phyloP scores from a whole-genome alignment of 1,139 yeast species.

The Eremothecium coryli region DNA sequence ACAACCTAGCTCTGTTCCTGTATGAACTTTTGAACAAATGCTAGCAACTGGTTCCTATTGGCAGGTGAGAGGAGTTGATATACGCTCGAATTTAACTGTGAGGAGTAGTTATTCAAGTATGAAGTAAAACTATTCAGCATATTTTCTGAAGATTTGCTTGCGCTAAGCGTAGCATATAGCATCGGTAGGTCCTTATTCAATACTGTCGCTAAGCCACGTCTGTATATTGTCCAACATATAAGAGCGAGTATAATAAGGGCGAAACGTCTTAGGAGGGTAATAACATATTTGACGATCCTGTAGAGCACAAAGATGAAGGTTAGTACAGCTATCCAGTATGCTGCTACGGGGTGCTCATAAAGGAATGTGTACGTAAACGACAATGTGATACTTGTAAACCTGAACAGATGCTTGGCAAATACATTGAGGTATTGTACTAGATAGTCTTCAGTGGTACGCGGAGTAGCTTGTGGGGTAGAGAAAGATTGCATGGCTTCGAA shows the following conservation, averaged over 20 bases:
- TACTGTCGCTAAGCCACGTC: background rate
- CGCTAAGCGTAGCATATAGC: background rate
- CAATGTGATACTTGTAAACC: background rate
- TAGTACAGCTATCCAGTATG: conserved; percentile 1
- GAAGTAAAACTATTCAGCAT: background rate
- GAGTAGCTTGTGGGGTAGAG: too few species aligned
- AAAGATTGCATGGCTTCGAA: too few species aligned
- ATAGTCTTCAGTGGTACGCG: too few species aligned
- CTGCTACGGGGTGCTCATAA: background rate
- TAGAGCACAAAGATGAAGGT: background rate
- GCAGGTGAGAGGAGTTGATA: background rate
- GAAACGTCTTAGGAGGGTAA: background rate
- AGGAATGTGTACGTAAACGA: background rate
- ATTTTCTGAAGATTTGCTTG: background rate
- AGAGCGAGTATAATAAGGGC: conserved; percentile 1
- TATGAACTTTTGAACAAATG: background rate
- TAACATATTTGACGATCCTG: background rate
- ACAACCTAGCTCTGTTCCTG: background rate
- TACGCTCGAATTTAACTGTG: background rate
- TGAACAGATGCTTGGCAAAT: too few species aligned
- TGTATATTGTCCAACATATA: background rate
- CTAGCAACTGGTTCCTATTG: background rate
- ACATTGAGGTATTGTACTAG: too few species aligned
- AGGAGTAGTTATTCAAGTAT: background rate
- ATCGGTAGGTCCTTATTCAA: conserved; percentile 1